Evolutionary conservation across 306 rosid genomes (phyloP).

Genomic region (Cicer judaicum): DNA sequence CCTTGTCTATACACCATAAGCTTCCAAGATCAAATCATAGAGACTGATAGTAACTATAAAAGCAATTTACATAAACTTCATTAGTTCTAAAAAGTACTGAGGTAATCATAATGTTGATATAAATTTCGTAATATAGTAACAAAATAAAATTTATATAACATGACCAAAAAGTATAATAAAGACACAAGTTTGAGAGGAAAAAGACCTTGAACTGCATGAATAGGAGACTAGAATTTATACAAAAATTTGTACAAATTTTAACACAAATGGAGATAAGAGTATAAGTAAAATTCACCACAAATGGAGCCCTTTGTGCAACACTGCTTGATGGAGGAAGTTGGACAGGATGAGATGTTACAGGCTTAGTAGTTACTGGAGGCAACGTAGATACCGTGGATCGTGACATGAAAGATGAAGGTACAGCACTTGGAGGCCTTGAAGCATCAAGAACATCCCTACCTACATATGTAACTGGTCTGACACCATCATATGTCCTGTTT

Average conservation of each 20-base stretch:
- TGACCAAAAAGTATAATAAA: neutral
- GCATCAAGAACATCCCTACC: slow-evolving; percentile 63
- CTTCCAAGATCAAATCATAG: slow-evolving; percentile 29
- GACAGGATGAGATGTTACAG: slow-evolving; percentile 57
- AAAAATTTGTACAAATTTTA: neutral
- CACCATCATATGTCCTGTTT: slow-evolving; percentile 63
- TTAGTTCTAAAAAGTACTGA: neutral
- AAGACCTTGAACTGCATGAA: neutral
- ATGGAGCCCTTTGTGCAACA: slow-evolving; percentile 62
- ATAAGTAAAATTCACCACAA: slow-evolving; percentile 56
- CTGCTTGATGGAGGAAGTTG: slow-evolving; percentile 68
- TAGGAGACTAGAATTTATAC: neutral
- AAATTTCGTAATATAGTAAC: too few relatives aligned
- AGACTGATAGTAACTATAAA: slow-evolving; percentile 24
- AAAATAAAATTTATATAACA: neutral
- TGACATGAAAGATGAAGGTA: slow-evolving; percentile 56
- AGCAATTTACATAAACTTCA: slow-evolving; percentile 32
- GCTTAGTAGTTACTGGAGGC: slow-evolving; percentile 69
- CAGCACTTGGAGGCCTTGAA: slow-evolving; percentile 59
- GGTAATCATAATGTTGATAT: too few relatives aligned
- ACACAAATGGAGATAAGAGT: slow-evolving; percentile 7
- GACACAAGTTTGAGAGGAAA: neutral
- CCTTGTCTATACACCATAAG: neutral
- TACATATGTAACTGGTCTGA: slow-evolving; percentile 60
- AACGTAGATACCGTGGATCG: slow-evolving; percentile 56